Conservation (phyloP, 306 rosid species). For the Vigna hirtella region DNA sequence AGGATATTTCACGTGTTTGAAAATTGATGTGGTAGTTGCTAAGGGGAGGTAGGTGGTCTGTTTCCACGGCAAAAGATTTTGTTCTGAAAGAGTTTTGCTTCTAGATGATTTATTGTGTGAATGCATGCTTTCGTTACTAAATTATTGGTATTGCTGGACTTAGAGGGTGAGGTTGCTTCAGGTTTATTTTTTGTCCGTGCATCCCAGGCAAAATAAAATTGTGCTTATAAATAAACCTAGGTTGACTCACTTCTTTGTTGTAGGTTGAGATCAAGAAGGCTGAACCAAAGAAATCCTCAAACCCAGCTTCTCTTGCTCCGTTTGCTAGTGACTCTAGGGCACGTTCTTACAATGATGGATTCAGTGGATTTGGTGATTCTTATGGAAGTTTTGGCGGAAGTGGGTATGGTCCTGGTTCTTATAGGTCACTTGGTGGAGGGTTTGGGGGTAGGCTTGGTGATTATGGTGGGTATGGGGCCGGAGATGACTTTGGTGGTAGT, state of each 20-base stretch:
- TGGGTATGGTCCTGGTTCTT: constrained; percentile 79
- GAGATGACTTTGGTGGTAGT: constrained; percentile 59
- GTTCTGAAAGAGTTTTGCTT: neutral
- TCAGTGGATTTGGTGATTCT: constrained; percentile 80
- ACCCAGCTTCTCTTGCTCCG: constrained; percentile 83
- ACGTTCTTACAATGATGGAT: constrained; percentile 86
- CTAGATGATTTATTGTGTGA: constrained; percentile 11
- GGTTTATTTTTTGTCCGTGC: constrained; percentile 54
- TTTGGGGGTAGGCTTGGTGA: constrained; percentile 75
- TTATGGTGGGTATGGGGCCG: constrained; percentile 68
- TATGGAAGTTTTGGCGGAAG: constrained; percentile 77
- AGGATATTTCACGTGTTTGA: constrained; percentile 1
- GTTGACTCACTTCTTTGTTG: constrained; percentile 97
- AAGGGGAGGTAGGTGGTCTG: no score
- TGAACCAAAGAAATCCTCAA: constrained; percentile 98
- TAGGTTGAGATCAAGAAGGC: constrained; percentile 99
- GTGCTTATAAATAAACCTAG: constrained; percentile 59
- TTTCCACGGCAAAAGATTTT: constrained; percentile 1
- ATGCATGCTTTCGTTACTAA: neutral
- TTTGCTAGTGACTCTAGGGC: constrained; percentile 96
- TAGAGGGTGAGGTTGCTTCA: constrained; percentile 50
- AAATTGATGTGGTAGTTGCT: neutral
- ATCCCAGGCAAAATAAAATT: constrained; percentile 48
- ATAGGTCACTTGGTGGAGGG: constrained; percentile 85
- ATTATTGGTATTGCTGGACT: constrained; percentile 20